Base-by-base conservation (phyloP, 805 yeast genomes). In the Cyberlindnera sargentensis region DNA sequence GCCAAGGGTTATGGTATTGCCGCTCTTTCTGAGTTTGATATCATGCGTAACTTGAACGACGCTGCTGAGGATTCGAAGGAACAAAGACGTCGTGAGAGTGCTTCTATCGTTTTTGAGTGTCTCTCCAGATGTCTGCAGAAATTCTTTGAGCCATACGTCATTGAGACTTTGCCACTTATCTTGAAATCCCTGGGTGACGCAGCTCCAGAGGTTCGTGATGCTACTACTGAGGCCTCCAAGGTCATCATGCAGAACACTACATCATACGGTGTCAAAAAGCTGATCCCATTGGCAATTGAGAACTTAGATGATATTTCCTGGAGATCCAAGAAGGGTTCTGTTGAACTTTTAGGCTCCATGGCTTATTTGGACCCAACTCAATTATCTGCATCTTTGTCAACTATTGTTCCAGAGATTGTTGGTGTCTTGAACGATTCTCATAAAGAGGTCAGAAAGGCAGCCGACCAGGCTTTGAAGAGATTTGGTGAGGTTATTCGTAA, bases 401-500 rank as follows among this genome's bases (percentile, higher is more conserved):
- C 80, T 0, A 91, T 93, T 67, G 87, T 93, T 47, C 99, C 99
- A 2, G 95, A 91, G 60, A 89, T 93, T 65, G 99, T 91, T 44
- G 90, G 93, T 50, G 96, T 90, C 26, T 70, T 93, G 58, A 89
- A 85, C 57, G 99, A 93, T 57, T 79, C 97, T 0, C 99, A 93
- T 64, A 91, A 91, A 59, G 99, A 93, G 60, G 99, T 93, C 23
- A 76, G 99, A 48, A 87, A 85, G 52, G 95, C 99, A 2, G 99
- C 97, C 2, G 96, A 87, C 60, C 80, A 76, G 53, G 76, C 96
- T 2, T 71, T 93, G 64, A 84, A 87, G 59, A 73, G 89, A 57
- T 93, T 93, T 60, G 99, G 99, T 58, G 97, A 91, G 49, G 99
- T 93, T 47, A 93, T 93, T 51, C 76, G 96, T 63, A 93, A 93